Evolutionary conservation across 345 rosid genomes (phyloP), one percentile per base, ranked within the genome.

Genomic region (Clausena lansium): DNA sequence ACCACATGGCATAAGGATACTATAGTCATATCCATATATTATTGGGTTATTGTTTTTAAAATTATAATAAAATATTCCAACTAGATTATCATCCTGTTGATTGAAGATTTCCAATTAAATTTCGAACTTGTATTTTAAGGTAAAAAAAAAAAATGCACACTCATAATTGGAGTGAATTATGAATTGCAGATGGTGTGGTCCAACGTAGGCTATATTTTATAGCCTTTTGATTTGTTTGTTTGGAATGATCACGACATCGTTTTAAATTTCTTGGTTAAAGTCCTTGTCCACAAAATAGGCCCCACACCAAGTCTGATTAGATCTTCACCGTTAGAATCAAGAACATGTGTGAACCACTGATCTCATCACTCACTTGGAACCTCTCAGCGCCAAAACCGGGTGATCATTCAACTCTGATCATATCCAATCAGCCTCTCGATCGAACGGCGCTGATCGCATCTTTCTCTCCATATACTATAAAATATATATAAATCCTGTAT

Each of bases 341-440:
- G 28, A 1, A 5, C 3, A 0, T 9, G 33, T 9, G 20, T 59
- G 33, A 20, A 13, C n/a, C 25, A 4, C 6, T 22, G 62, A 36
- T 66, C 47, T 7, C 9, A 70, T 60, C 78, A 33, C 70, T 7
- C 8, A 1, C 9, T 17, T 5, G 54, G 78, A 74, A 35, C 65
- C 76, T 67, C 15, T 67, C 74, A 58, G 82, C 81, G 73, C 28
- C 47, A n/a, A 63, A 80, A 39, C 35, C 78, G 79, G 88, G 73
- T 68, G 82, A 62, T 22, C 71, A 7, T 13, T 45, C 25, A 9
- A 25, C 9, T 24, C 25, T 15, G 5, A 45, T 45, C 50, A 3
- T 3, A 45, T 45, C 17, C 50, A 45, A 45, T 45, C 50, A 45
- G 50, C 50, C 50, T 11, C 50, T 45, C 2, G 17, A 45, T 45